Conservation (phyloP, 2,329 filamentous ascomycete genomes). For the Calonectria pseudoreteaudii region DNA sequence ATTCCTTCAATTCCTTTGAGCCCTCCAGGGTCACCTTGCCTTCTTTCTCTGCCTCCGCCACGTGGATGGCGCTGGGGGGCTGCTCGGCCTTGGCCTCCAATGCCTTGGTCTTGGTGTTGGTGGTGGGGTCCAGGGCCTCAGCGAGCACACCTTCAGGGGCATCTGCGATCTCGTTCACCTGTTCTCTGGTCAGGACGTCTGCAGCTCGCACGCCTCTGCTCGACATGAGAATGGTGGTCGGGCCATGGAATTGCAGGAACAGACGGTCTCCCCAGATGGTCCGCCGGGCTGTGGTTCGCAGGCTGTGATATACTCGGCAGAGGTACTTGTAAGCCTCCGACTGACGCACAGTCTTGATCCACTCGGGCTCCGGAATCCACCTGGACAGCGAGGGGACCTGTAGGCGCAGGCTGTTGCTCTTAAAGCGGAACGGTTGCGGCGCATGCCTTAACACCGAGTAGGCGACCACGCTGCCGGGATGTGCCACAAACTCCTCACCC, state of each 20-base stretch:
- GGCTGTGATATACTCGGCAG: constrained; percentile 71
- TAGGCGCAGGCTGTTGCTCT: constrained; percentile 78
- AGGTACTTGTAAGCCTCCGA: constrained; percentile 79
- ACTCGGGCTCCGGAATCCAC: constrained; percentile 76
- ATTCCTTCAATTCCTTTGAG: constrained; percentile 68
- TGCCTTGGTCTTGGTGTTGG: constrained; percentile 46
- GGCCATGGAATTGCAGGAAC: constrained; percentile 91
- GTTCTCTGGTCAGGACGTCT: constrained; percentile 80
- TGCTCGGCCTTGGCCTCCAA: constrained; percentile 31
- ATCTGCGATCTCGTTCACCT: constrained; percentile 93
- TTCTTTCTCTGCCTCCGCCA: constrained; percentile 68
- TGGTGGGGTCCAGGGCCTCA: constrained; percentile 64
- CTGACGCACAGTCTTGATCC: constrained; percentile 78
- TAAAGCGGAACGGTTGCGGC: constrained; percentile 89
- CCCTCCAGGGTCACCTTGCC: constrained; percentile 77
- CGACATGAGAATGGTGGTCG: constrained; percentile 86
- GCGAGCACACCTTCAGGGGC: constrained; percentile 78
- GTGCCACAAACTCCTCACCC: constrained; percentile 90
- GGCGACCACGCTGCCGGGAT: constrained; percentile 91
- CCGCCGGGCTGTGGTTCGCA: constrained; percentile 82
- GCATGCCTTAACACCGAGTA: constrained; percentile 82
- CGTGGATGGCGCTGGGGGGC: constrained; percentile 57
- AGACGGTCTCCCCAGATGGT: constrained; percentile 95
- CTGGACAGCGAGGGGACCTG: constrained; percentile 79
- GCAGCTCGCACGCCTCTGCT: constrained; percentile 83